Conservation (phyloP, 2,329 filamentous ascomycete genomes). For the Aspergillus sp. region DNA sequence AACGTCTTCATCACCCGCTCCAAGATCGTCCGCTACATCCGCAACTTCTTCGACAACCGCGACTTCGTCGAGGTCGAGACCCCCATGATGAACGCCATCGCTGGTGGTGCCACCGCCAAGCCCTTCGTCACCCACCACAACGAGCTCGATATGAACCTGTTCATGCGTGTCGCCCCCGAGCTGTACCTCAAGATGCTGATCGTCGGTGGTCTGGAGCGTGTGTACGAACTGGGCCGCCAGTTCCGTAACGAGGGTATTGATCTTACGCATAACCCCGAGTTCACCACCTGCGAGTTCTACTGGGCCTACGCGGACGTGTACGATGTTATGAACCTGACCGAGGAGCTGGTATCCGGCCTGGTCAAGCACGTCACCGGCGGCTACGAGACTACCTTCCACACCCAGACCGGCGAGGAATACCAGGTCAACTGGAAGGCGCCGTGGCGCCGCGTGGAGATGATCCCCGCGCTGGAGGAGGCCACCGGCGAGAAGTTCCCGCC, state of each 20-base stretch:
- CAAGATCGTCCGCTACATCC: conserved; percentile 85
- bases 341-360: conserved; percentile 85
- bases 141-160: conserved; percentile 90
- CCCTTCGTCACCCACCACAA: conserved; percentile 97
- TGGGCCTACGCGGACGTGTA: conserved; percentile 89
- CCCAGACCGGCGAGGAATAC: conserved; percentile 79
- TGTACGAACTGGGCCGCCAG: conserved; percentile 93
- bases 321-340: conserved; percentile 86
- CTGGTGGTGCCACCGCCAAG: conserved; percentile 91
- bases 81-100: conserved; percentile 94
- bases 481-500: conserved; percentile 92
- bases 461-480: conserved; percentile 82
- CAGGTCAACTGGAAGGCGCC: conserved; percentile 95
- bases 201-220: conserved; percentile 88
- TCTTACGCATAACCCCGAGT: conserved; percentile 95
- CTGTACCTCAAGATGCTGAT: conserved; percentile 95
- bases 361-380: conserved; percentile 86
- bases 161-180: conserved; percentile 91
- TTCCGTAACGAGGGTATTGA: conserved; percentile 94
- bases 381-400: conserved; percentile 82
- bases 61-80: conserved; percentile 96
- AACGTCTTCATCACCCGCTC: conserved; percentile 81
- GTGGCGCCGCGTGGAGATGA: conserved; percentile 95
- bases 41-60: conserved; percentile 79
- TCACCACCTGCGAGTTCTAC: conserved; percentile 97